Base-by-base conservation (phyloP, 1,139 yeast species). In the Saccharomycopsis hybrid region DNA sequence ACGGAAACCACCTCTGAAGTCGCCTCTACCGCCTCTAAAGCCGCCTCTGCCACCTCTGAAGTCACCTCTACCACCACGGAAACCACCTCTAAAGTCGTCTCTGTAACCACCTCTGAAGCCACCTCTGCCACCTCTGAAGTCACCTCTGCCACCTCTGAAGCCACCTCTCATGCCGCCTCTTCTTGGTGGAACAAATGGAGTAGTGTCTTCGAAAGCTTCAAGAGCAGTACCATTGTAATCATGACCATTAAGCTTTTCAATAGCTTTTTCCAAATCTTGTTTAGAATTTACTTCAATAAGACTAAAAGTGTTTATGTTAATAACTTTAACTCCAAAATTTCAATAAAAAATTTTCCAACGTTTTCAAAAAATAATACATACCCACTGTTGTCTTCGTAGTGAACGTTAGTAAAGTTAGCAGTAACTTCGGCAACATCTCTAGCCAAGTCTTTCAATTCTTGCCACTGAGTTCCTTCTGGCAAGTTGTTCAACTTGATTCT, bases 401-500 rank as follows among this genome's bases (percentile, higher is more conserved):
- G 77, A 52, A 84, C 87, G 67, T 82, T 80, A 59, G 86, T 85
- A 66, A 82, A 85, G 46, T 82, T 77, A 53, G 89, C 85, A 55
- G 79, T 77, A 59, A 75, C 67, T 57, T 76, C 78, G 60, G 80
- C 74, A 62, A 80, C 80, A 57, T 83, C 90, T 65, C 87, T 73
- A 57, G 84, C 85, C 61, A 81, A 79, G 68, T 85, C 94, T 68
- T 85, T 85, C 63, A 85, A 76, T 63, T 84, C 90, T 73, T 85
- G 92, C 94, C 94, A 85, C 49, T 88, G 82, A 52, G 86, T 76
- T 56, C 82, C 82, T 59, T 81, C 85, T 58, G 89, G 89, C 61
- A 85, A 73, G 67, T 79, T 79, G 58, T 77, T 68, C 38, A 85
- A 77, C 63, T 80, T 77, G 54, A 82, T 79, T 73, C 94, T 79